Evolutionary conservation across 306 rosid species (phyloP).

Genomic region (Cucurbita maxima): DNA sequence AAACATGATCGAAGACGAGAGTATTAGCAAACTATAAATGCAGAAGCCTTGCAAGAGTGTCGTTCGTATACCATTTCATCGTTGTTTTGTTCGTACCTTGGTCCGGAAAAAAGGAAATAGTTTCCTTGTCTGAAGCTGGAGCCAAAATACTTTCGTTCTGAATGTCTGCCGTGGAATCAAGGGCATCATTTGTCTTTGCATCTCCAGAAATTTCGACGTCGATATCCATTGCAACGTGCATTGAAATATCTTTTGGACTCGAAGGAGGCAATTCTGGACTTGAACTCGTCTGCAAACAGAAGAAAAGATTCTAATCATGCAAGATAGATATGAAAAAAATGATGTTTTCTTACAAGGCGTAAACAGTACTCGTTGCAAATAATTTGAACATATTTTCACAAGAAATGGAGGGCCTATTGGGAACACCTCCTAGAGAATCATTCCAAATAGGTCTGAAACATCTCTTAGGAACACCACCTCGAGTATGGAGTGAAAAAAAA

Average conservation of each 20-base stretch:
- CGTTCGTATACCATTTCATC: background rate
- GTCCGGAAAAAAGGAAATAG: constrained; percentile 20
- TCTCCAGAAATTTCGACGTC: constrained; percentile 18
- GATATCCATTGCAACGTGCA: constrained; percentile 15
- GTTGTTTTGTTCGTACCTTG: constrained; percentile 36
- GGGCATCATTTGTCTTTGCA: constrained; percentile 15
- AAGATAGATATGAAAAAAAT: background rate
- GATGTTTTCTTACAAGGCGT: background rate
- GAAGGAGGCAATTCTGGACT: constrained; percentile 25
- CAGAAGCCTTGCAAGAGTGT: background rate
- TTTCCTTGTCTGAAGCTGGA: constrained; percentile 24
- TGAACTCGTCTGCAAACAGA: constrained; percentile 33
- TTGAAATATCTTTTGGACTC: constrained; percentile 23
- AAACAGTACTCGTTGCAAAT: background rate
- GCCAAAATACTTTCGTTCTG: constrained; percentile 9
- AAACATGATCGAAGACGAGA: background rate
- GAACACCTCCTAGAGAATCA: background rate
- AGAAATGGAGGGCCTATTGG: background rate
- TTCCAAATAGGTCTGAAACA: no score
- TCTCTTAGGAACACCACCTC: no score
- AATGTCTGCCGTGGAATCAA: constrained; percentile 18
- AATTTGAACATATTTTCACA: background rate
- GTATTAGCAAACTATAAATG: background rate
- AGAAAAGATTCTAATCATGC: background rate
- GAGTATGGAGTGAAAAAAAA: no score